Evolutionary conservation across 495 filamentous ascomycete species (phyloP), one percentile per base, ranked within the genome.

Genomic region (Aspergillus carlsbadensis): DNA sequence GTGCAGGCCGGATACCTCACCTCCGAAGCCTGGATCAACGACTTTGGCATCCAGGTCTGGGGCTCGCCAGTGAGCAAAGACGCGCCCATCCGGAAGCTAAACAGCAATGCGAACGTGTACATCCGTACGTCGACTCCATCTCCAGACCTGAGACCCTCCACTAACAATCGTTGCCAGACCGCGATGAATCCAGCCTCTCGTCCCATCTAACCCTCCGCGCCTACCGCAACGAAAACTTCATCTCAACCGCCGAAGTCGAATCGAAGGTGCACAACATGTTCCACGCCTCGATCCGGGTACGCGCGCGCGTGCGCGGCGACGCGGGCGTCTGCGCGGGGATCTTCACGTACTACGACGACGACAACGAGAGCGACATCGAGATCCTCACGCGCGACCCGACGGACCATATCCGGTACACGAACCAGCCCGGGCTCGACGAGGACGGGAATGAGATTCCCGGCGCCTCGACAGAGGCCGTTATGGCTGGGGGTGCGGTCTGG

Each of bases 351-450:
- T n/a, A 11, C n/a, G 24, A 53, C 39, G 51, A 53, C 39, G 18
- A 42, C 0, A 53, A 41, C 37, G 51, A 53, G 39, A 53, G 51
- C 24, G 51, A 53, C 24, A 53, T 53, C 24, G 51, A 53, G 39
- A 53, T 53, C 39, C 39, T 53, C 0, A 53, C 51, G 21, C 37
- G 24, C 1, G 51, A 53, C 17, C 37, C 51, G 0, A 31, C 13
- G n/a, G 20, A 31, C 15, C 51, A 53, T 10, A 43, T 53, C 39
- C 37, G 39, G 1, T 53, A 53, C n/a, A 53, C 51, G 3, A 53
- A 53, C 22, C 51, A 53, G 37, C 51, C 51, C 14, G 51, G 51
- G 5, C 17, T 53, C 2, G 51, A 53, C 26, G 26, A 20, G 1
- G 29, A 53, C 7, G 51, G 51, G 39, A 44, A 53, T 22, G 51